A percentile compares a stretch with the other conserved stretches of the same genome.
phyloP scores from a whole-genome alignment of 2,329 filamentous ascomycete species.

The Fusarium sororula region DNA sequence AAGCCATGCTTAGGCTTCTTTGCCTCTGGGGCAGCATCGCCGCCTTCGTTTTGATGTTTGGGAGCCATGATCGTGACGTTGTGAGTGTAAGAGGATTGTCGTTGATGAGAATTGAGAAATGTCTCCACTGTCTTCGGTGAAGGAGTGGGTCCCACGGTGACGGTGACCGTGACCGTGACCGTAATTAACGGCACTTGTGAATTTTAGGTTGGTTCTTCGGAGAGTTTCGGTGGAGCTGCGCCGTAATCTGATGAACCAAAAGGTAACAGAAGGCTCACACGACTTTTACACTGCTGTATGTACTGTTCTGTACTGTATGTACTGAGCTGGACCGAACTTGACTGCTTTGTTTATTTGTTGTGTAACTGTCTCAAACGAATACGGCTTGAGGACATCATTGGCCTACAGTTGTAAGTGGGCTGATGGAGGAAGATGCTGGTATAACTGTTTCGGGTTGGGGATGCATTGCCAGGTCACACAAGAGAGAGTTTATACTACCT shows the following conservation, averaged over 20 bases:
- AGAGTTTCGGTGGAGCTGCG: slow-evolving; percentile 18
- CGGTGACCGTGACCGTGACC: neutral
- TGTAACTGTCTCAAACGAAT: neutral
- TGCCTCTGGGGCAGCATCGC: slow-evolving; percentile 47
- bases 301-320: neutral
- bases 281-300: neutral
- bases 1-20: slow-evolving; percentile 77
- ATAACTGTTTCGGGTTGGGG: slow-evolving; percentile 9
- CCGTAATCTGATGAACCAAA: slow-evolving; percentile 11
- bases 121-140: slow-evolving; percentile 30
- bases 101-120: slow-evolving; percentile 33
- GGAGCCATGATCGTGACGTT: slow-evolving; percentile 43
- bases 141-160: slow-evolving; percentile 10
- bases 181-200: neutral
- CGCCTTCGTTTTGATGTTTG: slow-evolving; percentile 45
- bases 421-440: slow-evolving; percentile 11
- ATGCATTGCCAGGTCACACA: slow-evolving; percentile 38
- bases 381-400: neutral
- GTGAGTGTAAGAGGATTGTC: slow-evolving; percentile 29
- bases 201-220: slow-evolving; percentile 1
- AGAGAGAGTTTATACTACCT: neutral
- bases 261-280: neutral
- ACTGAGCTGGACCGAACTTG: neutral
- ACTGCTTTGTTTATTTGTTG: neutral
- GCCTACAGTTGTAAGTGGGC: neutral